A percentile compares a stretch with the other conserved stretches of the same genome.
These are phyloP conservation scores for Thuidium tamariscinum DNA, from an alignment of 225 moss, liverwort and hornwort species.

Conservation along the genomic window DNA sequence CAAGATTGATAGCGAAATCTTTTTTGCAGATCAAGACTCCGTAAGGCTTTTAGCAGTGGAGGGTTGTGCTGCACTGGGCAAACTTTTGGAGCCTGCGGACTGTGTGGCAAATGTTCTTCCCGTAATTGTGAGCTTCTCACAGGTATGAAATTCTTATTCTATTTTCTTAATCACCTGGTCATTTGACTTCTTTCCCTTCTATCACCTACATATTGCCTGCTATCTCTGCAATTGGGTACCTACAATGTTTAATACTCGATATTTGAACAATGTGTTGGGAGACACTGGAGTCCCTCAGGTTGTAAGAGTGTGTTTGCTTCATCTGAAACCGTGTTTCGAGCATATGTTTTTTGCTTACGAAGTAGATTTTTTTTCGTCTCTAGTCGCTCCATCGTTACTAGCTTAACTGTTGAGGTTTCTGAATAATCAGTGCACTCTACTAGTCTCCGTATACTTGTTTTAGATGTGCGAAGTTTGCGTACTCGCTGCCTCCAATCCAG, in stretches of 20 bases:
- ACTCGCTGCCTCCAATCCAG: not conserved
- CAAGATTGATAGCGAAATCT: not conserved
- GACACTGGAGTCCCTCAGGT: not conserved
- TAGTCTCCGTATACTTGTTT: not conserved
- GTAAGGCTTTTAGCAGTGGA: conserved; percentile 94
- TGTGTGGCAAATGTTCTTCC: conserved; percentile 86
- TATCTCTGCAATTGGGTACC: not conserved
- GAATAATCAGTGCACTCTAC: not conserved
- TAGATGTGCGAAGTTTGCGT: not conserved
- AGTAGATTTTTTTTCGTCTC: not conserved
- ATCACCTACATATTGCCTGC: not conserved
- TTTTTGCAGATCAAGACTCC: conserved; percentile 88
- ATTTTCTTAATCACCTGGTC: not conserved
- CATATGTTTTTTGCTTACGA: not conserved
- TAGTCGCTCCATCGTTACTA: not conserved
- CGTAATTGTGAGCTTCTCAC: conserved; percentile 91
- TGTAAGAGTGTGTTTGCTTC: not conserved
- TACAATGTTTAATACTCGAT: not conserved
- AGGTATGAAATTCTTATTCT: conserved; percentile 23
- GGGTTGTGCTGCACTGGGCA: conserved; percentile 92
- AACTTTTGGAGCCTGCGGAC: conserved; percentile 77
- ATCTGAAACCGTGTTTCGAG: not conserved
- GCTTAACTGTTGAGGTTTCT: not conserved
- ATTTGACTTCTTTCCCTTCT: not conserved
- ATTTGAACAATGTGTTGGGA: not conserved